Evolutionary conservation across 2,329 filamentous ascomycete genomes (phyloP).

Genomic region (Lachnellula hyalina): DNA sequence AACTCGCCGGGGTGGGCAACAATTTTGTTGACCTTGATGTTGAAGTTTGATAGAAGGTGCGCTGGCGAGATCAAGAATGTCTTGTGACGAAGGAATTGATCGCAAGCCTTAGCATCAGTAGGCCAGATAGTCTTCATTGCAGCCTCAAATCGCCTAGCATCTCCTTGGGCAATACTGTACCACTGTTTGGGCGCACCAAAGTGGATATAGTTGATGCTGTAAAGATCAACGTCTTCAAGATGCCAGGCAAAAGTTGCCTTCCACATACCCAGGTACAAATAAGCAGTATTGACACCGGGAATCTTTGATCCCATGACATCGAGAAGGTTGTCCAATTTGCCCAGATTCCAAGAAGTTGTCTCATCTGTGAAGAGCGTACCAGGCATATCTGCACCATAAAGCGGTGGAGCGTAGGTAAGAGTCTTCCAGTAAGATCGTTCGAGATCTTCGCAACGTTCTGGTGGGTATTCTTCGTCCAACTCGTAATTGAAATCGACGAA

Average conservation of each 20-base stretch:
- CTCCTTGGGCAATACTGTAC: constrained; percentile 97
- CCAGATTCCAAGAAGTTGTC: constrained; percentile 85
- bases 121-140: constrained; percentile 97
- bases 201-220: constrained; percentile 99
- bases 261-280: constrained; percentile 98
- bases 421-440: constrained; percentile 97
- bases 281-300: constrained; percentile 95
- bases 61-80: constrained; percentile 94
- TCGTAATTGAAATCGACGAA: constrained; percentile 90
- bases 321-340: constrained; percentile 86
- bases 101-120: constrained; percentile 88
- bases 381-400: constrained; percentile 96
- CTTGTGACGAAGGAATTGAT: constrained; percentile 95
- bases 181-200: constrained; percentile 98
- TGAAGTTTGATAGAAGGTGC: constrained; percentile 78
- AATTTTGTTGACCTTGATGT: constrained; percentile 92
- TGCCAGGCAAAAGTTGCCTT: constrained; percentile 99
- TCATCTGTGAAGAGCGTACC: constrained; percentile 89
- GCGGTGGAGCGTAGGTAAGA: constrained; percentile 85
- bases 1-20: constrained; percentile 97
- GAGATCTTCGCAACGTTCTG: constrained; percentile 88
- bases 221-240: constrained; percentile 94
- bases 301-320: constrained; percentile 94
- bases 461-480: constrained; percentile 83
- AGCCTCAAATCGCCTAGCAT: constrained; percentile 85